Evolutionary conservation across 108 stramenopile genomes (phyloP).

Genomic region (Chaetoceros tenuissimus): DNA sequence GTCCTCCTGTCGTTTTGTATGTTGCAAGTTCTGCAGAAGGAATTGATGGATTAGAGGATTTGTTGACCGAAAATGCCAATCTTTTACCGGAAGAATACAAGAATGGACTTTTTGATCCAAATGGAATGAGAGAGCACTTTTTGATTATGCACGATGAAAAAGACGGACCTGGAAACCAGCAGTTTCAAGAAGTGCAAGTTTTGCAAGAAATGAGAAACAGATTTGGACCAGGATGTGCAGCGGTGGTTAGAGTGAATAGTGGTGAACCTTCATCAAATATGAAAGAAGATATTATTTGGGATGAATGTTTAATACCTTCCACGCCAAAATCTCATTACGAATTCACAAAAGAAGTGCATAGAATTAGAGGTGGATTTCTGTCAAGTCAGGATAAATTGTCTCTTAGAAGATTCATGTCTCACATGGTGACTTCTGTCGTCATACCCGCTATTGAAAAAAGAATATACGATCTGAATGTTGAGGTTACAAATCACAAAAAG

Average conservation of each 20-base stretch:
- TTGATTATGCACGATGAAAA: conserved; percentile 69
- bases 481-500: conserved; percentile 77
- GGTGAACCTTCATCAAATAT: conserved; percentile 27
- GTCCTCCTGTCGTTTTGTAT: conserved; percentile 39
- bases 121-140: conserved; percentile 49
- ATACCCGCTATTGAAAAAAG: conserved; percentile 74
- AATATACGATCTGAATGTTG: conserved; percentile 63
- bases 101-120: conserved; percentile 59
- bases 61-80: conserved; percentile 27
- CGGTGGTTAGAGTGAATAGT: conserved; percentile 58
- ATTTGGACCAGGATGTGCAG: conserved; percentile 59
- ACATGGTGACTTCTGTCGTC: conserved; percentile 37
- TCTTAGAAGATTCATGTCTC: conserved; percentile 59
- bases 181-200: conserved; percentile 28
- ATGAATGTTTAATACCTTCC: conserved; percentile 32
- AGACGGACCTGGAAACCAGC: conserved; percentile 37
- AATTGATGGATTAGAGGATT: conserved; percentile 27
- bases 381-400: conserved; percentile 51
- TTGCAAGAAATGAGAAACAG: conserved; percentile 29
- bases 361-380: conserved; percentile 24
- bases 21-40: conserved; percentile 28
- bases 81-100: conserved; percentile 54
- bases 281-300: conserved; percentile 24
- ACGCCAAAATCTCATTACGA: conserved; percentile 38
- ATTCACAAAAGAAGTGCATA: conserved; percentile 7